phyloP scores from a whole-genome alignment of 1,139 yeast species.

The Candida labiduridarum region DNA sequence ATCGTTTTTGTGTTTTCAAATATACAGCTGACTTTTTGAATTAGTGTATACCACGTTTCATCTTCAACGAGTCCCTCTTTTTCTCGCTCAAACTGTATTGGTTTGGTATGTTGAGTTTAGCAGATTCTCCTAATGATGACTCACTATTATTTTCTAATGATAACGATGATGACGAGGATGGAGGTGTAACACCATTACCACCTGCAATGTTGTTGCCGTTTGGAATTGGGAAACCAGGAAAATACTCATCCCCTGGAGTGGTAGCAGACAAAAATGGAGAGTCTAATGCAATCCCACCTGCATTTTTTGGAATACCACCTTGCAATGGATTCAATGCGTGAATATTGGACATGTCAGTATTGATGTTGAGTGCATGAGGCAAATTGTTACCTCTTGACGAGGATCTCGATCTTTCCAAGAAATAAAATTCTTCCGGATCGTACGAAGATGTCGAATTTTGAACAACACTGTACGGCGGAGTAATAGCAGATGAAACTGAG shows the following conservation, averaged over 20 bases:
- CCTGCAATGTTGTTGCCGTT: conserved; percentile 3
- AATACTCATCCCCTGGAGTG: conserved; percentile 41
- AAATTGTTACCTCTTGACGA: conserved; percentile 27
- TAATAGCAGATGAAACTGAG: conserved; percentile 29
- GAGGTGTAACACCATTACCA: background rate
- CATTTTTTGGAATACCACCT: conserved; percentile 16
- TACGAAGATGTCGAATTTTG: conserved; percentile 10
- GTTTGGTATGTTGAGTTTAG: conserved; percentile 10
- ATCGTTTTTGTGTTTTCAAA: background rate
- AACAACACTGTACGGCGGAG: conserved; percentile 1
- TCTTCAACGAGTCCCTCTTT: conserved; percentile 49
- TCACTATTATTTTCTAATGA: background rate
- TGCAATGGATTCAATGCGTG: conserved; percentile 32
- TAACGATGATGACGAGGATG: background rate
- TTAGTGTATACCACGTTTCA: conserved; percentile 51
- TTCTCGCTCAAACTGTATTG: conserved; percentile 42
- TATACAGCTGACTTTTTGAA: background rate
- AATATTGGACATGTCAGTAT: conserved; percentile 38
- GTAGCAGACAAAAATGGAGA: conserved; percentile 50
- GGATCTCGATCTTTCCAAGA: conserved; percentile 25
- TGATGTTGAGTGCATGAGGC: conserved; percentile 43
- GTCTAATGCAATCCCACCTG: conserved; percentile 32
- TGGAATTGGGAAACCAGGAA: conserved; percentile 20
- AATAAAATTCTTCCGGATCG: conserved; percentile 15
- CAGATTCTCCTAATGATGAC: conserved; percentile 3